Evolutionary conservation across 192 early-diverging fungal species (phyloP), one percentile per base, ranked within the genome.

Genomic region (Coemansia sp.): DNA sequence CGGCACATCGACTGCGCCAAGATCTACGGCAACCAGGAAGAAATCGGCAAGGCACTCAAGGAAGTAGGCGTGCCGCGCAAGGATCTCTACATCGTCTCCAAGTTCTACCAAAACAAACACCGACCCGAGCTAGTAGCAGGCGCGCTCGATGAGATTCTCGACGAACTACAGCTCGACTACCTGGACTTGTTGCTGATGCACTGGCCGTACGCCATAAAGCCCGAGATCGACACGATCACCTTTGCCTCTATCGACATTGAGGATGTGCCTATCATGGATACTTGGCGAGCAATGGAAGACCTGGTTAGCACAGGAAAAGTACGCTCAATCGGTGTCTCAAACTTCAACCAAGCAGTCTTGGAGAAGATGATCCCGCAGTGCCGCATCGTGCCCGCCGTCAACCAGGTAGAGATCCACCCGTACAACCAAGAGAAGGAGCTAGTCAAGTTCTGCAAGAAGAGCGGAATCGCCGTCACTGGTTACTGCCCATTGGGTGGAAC

Each of bases 331-430:
- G 96, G 96, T 72, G 93, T 96, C 36, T 91, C 90, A 51, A 98
- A 98, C 84, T 92, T 87, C 38, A 84, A 81, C 69, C 84, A 85
- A 61, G 66, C 67, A 38, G 80, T 90, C 53, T 75, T 94, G 21
- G 82, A 92, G 59, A 84, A 89, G 64, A 75, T 97, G 46, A 68
- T 96, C 6, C 80, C 76, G 7, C 63, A 77, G 50, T 85, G 88
- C 73, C 85, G 82, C 51, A 88, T 95, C 42, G 69, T 86, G 60
- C 96, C 96, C 15, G 93, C 89, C 46, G 91, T 89, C 42, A 92
- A 93, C 85, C 94, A 98, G 77, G 80, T 94, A 61, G 95, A 97
- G 75, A 73, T 92, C 32, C 93, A 95, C 71, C 94, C 94, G 37
- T 85, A 84, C 67, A 73, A 80, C 59, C 85, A 78, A 31, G 63